Percentiles rank a stretch among this genome's conserved stretches.
phyloP scores from a whole-genome alignment of 768 basidiomycete genomes.

The Cystobasidium onofrii region DNA sequence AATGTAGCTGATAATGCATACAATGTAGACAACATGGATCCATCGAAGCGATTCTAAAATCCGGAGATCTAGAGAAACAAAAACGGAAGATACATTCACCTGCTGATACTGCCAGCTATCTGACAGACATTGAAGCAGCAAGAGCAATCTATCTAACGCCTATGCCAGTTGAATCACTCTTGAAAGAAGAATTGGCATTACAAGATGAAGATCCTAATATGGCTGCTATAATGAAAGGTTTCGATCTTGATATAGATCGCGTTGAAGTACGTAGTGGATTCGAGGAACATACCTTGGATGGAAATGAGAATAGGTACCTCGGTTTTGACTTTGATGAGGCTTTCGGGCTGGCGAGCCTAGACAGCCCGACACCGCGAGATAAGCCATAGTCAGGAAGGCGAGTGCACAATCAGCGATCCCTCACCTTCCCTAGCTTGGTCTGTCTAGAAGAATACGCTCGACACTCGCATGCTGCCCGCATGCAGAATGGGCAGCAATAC shows the following conservation, averaged over 20 bases:
- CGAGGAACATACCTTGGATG: not conserved
- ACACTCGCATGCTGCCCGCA: too few relatives aligned
- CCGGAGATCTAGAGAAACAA: not conserved
- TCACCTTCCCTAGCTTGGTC: too few relatives aligned
- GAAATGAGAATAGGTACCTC: not conserved
- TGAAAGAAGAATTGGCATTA: not conserved
- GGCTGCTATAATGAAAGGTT: not conserved
- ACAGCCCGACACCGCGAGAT: not conserved
- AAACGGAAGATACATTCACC: not conserved
- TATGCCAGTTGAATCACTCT: not conserved
- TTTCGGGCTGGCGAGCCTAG: not conserved
- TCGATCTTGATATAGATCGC: conserved; percentile 12
- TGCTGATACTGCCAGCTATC: conserved; percentile 5
- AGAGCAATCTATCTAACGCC: conserved; percentile 21
- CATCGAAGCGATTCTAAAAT: conserved; percentile 27
- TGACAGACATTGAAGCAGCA: conserved; percentile 19
- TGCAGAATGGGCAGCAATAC: too few relatives aligned
- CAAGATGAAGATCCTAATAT: conserved; percentile 13
- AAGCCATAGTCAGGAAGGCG: not conserved
- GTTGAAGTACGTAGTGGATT: not conserved
- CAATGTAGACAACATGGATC: conserved; percentile 16
- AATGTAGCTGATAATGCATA: not conserved
- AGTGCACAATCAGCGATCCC: too few relatives aligned
- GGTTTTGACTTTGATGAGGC: not conserved
- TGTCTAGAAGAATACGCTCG: too few relatives aligned